A percentile compares a stretch with the other conserved stretches of the same genome.
Evolutionary conservation across 1,139 yeast genomes (phyloP).

Genomic region (Suhomyces atakaporum): DNA sequence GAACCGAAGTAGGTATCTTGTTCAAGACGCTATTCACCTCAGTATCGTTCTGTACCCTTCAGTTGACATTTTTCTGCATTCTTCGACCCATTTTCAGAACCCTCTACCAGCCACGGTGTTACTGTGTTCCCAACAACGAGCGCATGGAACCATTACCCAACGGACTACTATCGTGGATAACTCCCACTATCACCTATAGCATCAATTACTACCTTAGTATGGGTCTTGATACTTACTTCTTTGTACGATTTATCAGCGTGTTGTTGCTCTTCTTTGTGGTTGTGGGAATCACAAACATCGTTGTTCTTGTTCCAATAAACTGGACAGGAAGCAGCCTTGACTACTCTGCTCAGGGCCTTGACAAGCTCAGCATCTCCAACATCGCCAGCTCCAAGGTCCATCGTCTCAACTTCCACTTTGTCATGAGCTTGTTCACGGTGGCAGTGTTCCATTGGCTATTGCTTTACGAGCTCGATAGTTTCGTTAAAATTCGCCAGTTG

Average conservation of each 20-base stretch:
- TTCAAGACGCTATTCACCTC: slow-evolving; percentile 55
- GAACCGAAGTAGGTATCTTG: slow-evolving; percentile 41
- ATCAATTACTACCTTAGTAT: slow-evolving; percentile 45
- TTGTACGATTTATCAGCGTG: slow-evolving; percentile 54
- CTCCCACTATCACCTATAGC: slow-evolving; percentile 40
- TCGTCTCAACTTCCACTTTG: slow-evolving; percentile 54
- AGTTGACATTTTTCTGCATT: slow-evolving; percentile 53
- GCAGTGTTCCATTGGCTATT: slow-evolving; percentile 55
- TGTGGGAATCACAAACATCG: slow-evolving; percentile 52
- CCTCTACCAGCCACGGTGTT: slow-evolving; percentile 60
- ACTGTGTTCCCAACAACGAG: slow-evolving; percentile 41
- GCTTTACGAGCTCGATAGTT: slow-evolving; percentile 50
- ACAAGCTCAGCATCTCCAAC: slow-evolving; percentile 61
- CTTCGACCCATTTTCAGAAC: slow-evolving; percentile 48
- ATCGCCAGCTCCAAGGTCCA: slow-evolving; percentile 49
- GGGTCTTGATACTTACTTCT: slow-evolving; percentile 70
- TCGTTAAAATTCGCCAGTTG: slow-evolving; percentile 46
- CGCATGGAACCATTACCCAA: slow-evolving; percentile 40
- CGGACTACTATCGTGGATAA: slow-evolving; percentile 52
- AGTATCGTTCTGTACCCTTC: slow-evolving; percentile 50
- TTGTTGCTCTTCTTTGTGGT: slow-evolving; percentile 50
- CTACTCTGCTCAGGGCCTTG: slow-evolving; percentile 50
- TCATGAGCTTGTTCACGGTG: slow-evolving; percentile 53
- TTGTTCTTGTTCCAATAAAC: slow-evolving; percentile 60
- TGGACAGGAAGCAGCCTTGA: slow-evolving; percentile 40